Evolutionary conservation across 176 grass and related monocot genomes (phyloP), one percentile per base, ranked within the genome.

Genomic region (Echinochloa phyllopogon): DNA sequence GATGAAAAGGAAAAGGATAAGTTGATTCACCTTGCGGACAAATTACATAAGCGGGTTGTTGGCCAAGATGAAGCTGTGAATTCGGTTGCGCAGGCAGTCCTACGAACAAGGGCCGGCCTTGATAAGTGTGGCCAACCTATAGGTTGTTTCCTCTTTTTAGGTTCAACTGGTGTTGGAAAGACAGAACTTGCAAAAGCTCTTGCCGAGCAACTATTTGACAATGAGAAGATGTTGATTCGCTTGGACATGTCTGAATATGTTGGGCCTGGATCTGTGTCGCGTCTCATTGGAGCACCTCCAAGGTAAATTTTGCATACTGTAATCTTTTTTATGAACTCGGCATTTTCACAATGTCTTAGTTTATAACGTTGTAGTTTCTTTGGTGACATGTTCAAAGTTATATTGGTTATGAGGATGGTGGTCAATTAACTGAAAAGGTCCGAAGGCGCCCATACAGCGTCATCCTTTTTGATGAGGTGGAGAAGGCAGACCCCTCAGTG

Each of bases 171-270:
- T 58, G 86, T 92, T 43, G 90, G 90, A 10, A 92, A 92, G 69
- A 91, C 81, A 60, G 89, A 91, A 58, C 89, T 91, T 16, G 75
- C 89, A 29, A 88, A 92, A 49, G 90, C 90, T 65, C 65, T 92
- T 55, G 82, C 90, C 0, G 48, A 86, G 63, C 73, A 88, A 55
- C 27, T 87, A 3, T 80, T 75, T 27, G 41, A 65, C 63, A 70
- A 69, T 20, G 86, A 92, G 82, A 75, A 77, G 43, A 67, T 75
- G 42, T 18, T 88, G 64, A 6, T 92, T 13, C 83, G 78, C 5
- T 67, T 92, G 44, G 86, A 92, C 80, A 92, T 92, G 86, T 74
- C 86, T 53, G 86, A 92, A 77, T 92, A 12, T 48, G 45, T 12
- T 48, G 45, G 45, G 45, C 1, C 45, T 48, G 45, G 45, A 48